A percentile compares a stretch with the other conserved stretches of the same genome.
Conservation (phyloP, 768 basidiomycete genomes). For the Clitopilus hobsonii region DNA sequence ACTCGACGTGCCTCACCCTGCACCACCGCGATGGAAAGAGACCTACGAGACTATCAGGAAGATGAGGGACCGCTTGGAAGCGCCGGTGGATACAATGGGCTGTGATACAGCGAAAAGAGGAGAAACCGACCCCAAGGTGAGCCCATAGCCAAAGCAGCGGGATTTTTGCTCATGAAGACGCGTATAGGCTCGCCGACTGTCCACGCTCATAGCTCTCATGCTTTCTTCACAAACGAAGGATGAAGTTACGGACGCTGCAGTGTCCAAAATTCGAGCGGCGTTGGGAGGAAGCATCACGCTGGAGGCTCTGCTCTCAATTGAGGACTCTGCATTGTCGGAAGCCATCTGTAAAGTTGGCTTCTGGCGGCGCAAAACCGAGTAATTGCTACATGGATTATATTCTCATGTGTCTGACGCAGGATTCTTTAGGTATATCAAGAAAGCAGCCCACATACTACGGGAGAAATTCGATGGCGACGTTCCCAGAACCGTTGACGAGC, state of each 20-base stretch:
- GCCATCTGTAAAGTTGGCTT: conserved; percentile 91
- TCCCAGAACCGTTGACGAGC: conserved; percentile 81
- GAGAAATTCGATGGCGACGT: conserved; percentile 81
- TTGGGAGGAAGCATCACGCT: conserved; percentile 80
- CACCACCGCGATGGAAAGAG: conserved; percentile 64
- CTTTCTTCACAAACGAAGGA: conserved; percentile 96
- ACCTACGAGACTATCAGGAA: conserved; percentile 67
- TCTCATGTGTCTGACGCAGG: too few species aligned
- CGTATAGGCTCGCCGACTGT: conserved; percentile 69
- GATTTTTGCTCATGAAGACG: neutral
- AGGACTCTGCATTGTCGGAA: conserved; percentile 56
- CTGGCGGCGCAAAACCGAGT: conserved; percentile 86
- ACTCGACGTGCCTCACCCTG: conserved; percentile 58
- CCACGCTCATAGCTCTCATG: conserved; percentile 90
- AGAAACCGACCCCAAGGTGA: conserved; percentile 64
- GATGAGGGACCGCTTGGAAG: conserved; percentile 68
- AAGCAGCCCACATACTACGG: conserved; percentile 61
- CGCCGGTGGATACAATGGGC: conserved; percentile 93
- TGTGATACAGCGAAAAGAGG: conserved; percentile 66
- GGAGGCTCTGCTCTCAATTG: conserved; percentile 60
- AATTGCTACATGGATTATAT: conserved; percentile 20
- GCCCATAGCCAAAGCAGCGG: conserved; percentile 10
- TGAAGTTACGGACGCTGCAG: conserved; percentile 78
- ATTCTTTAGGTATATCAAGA: conserved; percentile 69
- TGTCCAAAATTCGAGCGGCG: conserved; percentile 63